These are phyloP conservation scores for Annona cherimola DNA, from an alignment of 164 flowering plant genomes.

Conservation along the genomic window DNA sequence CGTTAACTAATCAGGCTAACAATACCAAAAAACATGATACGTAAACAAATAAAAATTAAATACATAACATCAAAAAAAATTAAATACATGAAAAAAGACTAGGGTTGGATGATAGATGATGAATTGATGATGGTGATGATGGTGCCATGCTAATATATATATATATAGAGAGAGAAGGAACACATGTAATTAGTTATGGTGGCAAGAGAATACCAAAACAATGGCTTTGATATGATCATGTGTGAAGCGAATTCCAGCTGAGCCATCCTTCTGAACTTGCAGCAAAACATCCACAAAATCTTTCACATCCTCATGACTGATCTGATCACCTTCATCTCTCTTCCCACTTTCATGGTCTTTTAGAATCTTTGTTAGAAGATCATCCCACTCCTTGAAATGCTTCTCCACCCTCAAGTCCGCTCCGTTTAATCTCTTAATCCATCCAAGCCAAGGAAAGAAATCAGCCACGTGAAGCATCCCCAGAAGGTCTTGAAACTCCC, in stretches of 20 bases:
- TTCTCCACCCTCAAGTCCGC: background rate
- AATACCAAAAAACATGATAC: too few species aligned
- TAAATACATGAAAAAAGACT: too few species aligned
- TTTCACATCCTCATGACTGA: conserved; percentile 9
- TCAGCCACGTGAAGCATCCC: conserved; percentile 6
- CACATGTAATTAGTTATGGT: too few species aligned
- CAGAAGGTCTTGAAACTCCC: background rate
- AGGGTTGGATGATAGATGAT: too few species aligned
- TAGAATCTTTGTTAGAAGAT: conserved; percentile 23
- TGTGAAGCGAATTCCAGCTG: conserved; percentile 4
- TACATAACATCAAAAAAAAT: too few species aligned
- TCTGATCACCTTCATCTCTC: background rate
- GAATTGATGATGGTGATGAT: too few species aligned
- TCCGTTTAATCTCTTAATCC: conserved; percentile 5
- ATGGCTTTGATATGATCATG: conserved; percentile 27
- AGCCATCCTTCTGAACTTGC: conserved; percentile 17
- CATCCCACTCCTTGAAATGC: conserved; percentile 19
- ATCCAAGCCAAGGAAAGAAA: conserved; percentile 8
- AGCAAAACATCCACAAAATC: conserved; percentile 40
- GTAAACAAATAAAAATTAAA: too few species aligned
- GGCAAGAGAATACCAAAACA: conserved; percentile 12
- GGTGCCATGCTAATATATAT: too few species aligned
- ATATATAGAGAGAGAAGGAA: too few species aligned
- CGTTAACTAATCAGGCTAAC: too few species aligned
- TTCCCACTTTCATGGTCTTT: conserved; percentile 22